Evolutionary conservation across 306 rosid genomes (phyloP).

Genomic region (Malus fusca): DNA sequence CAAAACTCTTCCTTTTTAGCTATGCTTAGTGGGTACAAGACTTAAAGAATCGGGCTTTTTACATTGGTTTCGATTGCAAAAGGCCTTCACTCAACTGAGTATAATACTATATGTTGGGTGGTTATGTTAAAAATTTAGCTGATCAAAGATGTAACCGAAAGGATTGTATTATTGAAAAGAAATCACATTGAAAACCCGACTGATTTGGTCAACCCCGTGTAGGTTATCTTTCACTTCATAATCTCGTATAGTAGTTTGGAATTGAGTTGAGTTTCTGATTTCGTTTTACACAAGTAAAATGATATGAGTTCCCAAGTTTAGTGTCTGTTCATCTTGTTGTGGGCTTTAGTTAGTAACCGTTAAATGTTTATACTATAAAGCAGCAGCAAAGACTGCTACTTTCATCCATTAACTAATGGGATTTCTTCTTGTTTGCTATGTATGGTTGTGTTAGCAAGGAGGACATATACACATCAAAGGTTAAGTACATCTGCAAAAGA

Average conservation of each 20-base stretch:
- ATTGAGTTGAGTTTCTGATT: not conserved
- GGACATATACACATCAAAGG: slow-evolving; percentile 58
- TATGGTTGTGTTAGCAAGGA: slow-evolving; percentile 50
- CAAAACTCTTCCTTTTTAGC: not conserved
- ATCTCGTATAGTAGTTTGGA: not conserved
- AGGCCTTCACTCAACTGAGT: not conserved
- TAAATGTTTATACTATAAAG: too few species aligned
- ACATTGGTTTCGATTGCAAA: not conserved
- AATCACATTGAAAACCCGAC: not conserved
- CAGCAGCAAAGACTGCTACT: not conserved
- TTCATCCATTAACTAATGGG: not conserved
- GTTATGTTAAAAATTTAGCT: not conserved
- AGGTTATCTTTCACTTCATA: not conserved
- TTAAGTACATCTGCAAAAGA: slow-evolving; percentile 59
- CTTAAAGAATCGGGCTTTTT: not conserved
- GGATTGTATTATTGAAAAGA: not conserved
- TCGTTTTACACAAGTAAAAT: not conserved
- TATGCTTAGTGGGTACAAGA: not conserved
- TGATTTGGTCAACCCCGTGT: not conserved
- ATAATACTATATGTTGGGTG: not conserved
- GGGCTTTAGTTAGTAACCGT: not conserved
- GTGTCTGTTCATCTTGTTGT: not conserved
- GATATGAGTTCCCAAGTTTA: not conserved
- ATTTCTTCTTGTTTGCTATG: slow-evolving; percentile 9
- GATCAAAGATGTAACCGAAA: not conserved